phyloP scores from a whole-genome alignment of 495 filamentous ascomycete species.

The Neurospora terricola region DNA sequence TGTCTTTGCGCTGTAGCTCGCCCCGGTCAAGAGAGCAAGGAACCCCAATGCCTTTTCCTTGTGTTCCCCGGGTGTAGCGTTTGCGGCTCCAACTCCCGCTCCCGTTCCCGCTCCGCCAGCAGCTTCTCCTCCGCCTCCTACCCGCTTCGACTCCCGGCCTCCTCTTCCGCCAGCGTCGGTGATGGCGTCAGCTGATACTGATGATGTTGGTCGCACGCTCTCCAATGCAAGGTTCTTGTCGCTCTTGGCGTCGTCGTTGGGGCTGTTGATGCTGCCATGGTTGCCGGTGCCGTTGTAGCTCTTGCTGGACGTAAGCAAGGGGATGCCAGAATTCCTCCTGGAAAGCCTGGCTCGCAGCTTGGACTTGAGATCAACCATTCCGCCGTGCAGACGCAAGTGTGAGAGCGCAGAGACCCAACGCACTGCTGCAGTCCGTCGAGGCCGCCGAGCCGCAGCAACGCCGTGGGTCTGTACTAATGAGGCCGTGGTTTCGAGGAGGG shows the following conservation, averaged over 20 bases:
- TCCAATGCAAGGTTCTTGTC: conserved; percentile 8
- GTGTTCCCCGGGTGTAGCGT: background rate
- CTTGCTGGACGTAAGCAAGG: conserved; percentile 20
- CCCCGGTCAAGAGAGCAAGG: background rate
- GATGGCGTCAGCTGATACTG: background rate
- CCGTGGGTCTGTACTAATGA: background rate
- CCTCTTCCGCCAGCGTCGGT: background rate
- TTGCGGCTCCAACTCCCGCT: background rate
- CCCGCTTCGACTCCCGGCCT: background rate
- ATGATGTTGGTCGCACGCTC: background rate
- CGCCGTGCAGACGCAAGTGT: background rate
- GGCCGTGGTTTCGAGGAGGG: background rate
- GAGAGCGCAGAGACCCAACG: background rate
- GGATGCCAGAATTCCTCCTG: conserved; percentile 32
- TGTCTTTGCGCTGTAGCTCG: background rate
- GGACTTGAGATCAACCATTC: conserved; percentile 39
- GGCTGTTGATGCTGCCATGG: conserved; percentile 7
- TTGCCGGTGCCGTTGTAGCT: conserved; percentile 17
- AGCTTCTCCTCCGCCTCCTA: background rate
- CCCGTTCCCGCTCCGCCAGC: background rate
- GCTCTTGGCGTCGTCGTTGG: conserved; percentile 6
- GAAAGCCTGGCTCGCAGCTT: conserved; percentile 39
- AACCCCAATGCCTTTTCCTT: background rate
- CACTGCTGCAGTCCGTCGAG: background rate
- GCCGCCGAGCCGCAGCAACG: background rate